Base-by-base conservation (phyloP, 129 eudicot genomes). In the Deinandra increscens region DNA sequence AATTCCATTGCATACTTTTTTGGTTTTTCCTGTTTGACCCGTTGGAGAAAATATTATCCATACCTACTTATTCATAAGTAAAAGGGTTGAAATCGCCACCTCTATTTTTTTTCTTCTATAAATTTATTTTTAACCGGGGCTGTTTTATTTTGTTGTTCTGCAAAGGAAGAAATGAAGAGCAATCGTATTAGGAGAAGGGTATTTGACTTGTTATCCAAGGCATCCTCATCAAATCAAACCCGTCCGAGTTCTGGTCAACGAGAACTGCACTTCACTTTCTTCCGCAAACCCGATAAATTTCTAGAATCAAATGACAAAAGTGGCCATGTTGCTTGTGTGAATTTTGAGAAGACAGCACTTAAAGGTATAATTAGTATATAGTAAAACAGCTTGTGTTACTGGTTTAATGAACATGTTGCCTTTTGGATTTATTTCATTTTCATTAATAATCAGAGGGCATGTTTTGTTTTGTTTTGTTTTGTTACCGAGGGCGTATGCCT, bases 121-220 rank as follows among this genome's bases (percentile, higher is more conserved):
- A 59, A 15, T 46, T 29, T 60, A 45, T 38, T 18, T 43, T 31
- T 22, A 46, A 42, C 70, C 37, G 65, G 59, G 60, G 58, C 41
- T 63, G 15, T 41, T 41, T 48, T 37, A 36, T 70, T 15, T 61
- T 74, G 42, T 71, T 17, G 34, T 74, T 81, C 64, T 68, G 79
- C 39, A 64, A 92, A 92, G 98, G 93, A 86, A 92, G 98, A 86
- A 81, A 81, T 92, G 86, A 92, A 88, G 85, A 88, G 73, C 73
- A 88, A 46, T 75, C 85, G 96, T 64, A 86, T 88, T 43, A 80
- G 75, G 22, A 84, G 78, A 74, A 89, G 98, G 79, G 87, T 92
- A 54, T 79, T 84, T 83, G 96, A 92, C 66, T 73, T 92, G 83
- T 83, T 92, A 36, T 88, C 95, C 33, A 92, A 88, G 83, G 96